Conservation (phyloP, 768 basidiomycete species). For the Phanerodontia chrysosporium region DNA sequence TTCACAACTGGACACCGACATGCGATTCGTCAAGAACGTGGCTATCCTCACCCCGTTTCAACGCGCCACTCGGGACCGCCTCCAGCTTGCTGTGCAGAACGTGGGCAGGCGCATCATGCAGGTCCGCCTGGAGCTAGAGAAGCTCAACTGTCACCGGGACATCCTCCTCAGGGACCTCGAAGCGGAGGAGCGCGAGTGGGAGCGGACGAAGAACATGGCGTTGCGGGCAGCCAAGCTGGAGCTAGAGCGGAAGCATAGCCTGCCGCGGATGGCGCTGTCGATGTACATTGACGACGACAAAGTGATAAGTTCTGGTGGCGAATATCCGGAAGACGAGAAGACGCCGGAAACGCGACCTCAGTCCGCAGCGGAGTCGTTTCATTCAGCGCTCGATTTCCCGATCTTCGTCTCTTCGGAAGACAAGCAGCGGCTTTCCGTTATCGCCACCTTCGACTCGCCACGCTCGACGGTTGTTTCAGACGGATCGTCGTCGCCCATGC, state of each 20-base stretch:
- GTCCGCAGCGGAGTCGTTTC: conserved; percentile 58
- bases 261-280: conserved; percentile 19
- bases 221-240: conserved; percentile 68
- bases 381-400: conserved; percentile 53
- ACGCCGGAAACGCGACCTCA: conserved; percentile 33
- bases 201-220: conserved; percentile 63
- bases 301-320: conserved; percentile 12
- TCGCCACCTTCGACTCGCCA: not conserved
- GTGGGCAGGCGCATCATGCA: conserved; percentile 63
- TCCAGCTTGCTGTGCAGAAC: conserved; percentile 55
- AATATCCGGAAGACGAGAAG: conserved; percentile 4
- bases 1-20: conserved; percentile 57
- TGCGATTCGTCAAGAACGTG: conserved; percentile 77
- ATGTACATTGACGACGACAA: conserved; percentile 17
- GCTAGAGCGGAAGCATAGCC: conserved; percentile 28
- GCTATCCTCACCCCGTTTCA: conserved; percentile 87
- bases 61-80: conserved; percentile 72
- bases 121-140: conserved; percentile 69
- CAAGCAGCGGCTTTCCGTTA: not conserved
- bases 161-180: conserved; percentile 74
- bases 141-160: conserved; percentile 68
- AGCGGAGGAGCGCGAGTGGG: conserved; percentile 65
- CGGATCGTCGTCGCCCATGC: not conserved
- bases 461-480: not conserved
- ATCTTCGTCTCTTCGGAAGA: conserved; percentile 1